These are phyloP conservation scores for Colletotrichum zoysiae DNA, from an alignment of 2,329 filamentous ascomycete species.

Conservation along the genomic window DNA sequence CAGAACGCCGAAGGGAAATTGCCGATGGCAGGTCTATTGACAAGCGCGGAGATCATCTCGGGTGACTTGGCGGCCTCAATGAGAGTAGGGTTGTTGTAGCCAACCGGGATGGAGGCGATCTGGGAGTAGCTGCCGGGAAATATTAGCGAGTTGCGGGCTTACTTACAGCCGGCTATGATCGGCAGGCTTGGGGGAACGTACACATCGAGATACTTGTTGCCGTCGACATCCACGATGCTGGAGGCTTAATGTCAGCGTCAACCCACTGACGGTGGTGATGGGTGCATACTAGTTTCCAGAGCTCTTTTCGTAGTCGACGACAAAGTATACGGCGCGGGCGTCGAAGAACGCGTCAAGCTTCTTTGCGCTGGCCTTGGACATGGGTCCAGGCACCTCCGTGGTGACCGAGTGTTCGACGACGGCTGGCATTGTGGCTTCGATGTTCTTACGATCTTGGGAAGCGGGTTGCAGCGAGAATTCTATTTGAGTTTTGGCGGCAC, in stretches of 20 bases:
- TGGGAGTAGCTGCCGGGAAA: conserved; percentile 72
- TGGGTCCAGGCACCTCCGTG: conserved; percentile 56
- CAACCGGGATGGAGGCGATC: conserved; percentile 86
- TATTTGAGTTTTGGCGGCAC: neutral
- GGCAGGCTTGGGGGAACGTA: conserved; percentile 47
- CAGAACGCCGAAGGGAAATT: conserved; percentile 85
- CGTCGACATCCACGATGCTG: conserved; percentile 62
- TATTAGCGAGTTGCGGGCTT: conserved; percentile 26
- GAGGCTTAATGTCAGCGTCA: neutral
- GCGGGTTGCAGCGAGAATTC: neutral
- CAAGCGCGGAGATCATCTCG: conserved; percentile 79
- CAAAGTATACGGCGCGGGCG: conserved; percentile 64
- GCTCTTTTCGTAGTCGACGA: conserved; percentile 66
- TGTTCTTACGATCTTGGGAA: neutral
- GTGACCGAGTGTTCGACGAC: conserved; percentile 50
- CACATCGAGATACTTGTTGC: conserved; percentile 64
- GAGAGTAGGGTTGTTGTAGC: conserved; percentile 83
- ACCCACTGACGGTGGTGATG: neutral
- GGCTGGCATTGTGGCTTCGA: conserved; percentile 49
- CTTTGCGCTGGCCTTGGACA: conserved; percentile 55
- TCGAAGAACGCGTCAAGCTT: conserved; percentile 64
- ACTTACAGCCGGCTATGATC: conserved; percentile 17
- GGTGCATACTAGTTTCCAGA: conserved; percentile 60
- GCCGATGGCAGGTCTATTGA: conserved; percentile 83
- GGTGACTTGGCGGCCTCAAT: conserved; percentile 73